Evolutionary conservation across 768 basidiomycete species (phyloP).

Genomic region (Russula virescens): DNA sequence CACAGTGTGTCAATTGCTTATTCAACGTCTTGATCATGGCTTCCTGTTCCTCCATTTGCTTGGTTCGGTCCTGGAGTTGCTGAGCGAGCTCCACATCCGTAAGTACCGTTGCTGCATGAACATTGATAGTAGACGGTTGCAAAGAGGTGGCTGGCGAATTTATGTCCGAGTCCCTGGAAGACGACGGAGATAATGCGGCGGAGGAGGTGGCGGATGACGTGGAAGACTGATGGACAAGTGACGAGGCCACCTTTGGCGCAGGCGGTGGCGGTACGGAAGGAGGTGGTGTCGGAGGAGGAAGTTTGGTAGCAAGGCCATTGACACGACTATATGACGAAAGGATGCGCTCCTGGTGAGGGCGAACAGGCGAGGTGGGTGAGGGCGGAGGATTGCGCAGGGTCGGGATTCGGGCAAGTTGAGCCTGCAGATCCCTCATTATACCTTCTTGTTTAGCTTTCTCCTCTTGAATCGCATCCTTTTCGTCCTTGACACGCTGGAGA

Average conservation of each 20-base stretch:
- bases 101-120: conserved; percentile 28
- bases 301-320: conserved; percentile 63
- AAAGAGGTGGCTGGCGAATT: conserved; percentile 58
- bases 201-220: conserved; percentile 51
- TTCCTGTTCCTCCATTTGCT: conserved; percentile 77
- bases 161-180: conserved; percentile 58
- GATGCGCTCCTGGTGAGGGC: conserved; percentile 45
- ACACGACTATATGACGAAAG: conserved; percentile 46
- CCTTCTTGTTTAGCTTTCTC: conserved; percentile 67
- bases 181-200: conserved; percentile 46
- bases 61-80: conserved; percentile 67
- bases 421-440: conserved; percentile 73
- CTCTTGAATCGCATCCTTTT: conserved; percentile 68
- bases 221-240: conserved; percentile 49
- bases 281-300: conserved; percentile 84
- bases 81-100: conserved; percentile 51
- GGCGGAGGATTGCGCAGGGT: conserved; percentile 34
- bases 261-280: conserved; percentile 84
- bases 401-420: conserved; percentile 53
- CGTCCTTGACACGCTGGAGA: conserved; percentile 73
- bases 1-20: conserved; percentile 90
- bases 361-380: conserved; percentile 44
- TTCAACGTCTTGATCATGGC: conserved; percentile 91
- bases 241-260: conserved; percentile 49
- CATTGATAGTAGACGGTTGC: conserved; percentile 33